Conservation (phyloP, 805 yeast genomes). For the Sugiyamaella boreocaroliniensis region DNA sequence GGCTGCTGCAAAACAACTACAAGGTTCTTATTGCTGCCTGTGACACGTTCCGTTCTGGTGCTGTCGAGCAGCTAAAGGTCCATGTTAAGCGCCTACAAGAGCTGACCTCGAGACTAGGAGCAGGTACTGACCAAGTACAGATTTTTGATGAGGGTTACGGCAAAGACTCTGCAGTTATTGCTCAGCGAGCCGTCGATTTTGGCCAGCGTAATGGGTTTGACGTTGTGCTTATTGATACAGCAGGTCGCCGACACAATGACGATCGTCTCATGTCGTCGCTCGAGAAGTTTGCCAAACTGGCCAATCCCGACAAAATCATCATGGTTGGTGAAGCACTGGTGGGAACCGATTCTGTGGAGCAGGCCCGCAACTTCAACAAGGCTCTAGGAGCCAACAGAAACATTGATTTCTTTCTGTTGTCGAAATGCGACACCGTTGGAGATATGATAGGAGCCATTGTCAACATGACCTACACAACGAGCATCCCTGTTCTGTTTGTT, state of each 20-base stretch:
- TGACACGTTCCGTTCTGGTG: slow-evolving; percentile 96
- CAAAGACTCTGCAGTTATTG: slow-evolving; percentile 93
- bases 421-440: slow-evolving; percentile 96
- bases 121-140: slow-evolving; percentile 46
- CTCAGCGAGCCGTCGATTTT: slow-evolving; percentile 78
- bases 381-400: slow-evolving; percentile 82
- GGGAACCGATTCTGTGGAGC: slow-evolving; percentile 95
- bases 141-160: slow-evolving; percentile 94
- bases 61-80: slow-evolving; percentile 93
- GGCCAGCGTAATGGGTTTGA: slow-evolving; percentile 69
- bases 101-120: slow-evolving; percentile 47
- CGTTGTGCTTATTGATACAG: slow-evolving; percentile 90
- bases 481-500: slow-evolving; percentile 88
- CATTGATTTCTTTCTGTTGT: slow-evolving; percentile 83
- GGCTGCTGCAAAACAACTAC: slow-evolving; percentile 87
- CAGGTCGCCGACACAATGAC: slow-evolving; percentile 95
- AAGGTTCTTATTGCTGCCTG: slow-evolving; percentile 90
- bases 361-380: slow-evolving; percentile 84
- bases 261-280: slow-evolving; percentile 91
- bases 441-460: slow-evolving; percentile 95
- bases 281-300: slow-evolving; percentile 91
- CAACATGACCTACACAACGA: slow-evolving; percentile 93
- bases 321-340: slow-evolving; percentile 99
- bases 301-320: slow-evolving; percentile 90
- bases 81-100: slow-evolving; percentile 80